Base-by-base conservation (phyloP, 2,329 filamentous ascomycete genomes). In the Parasarocladium wereldwijsianum region DNA sequence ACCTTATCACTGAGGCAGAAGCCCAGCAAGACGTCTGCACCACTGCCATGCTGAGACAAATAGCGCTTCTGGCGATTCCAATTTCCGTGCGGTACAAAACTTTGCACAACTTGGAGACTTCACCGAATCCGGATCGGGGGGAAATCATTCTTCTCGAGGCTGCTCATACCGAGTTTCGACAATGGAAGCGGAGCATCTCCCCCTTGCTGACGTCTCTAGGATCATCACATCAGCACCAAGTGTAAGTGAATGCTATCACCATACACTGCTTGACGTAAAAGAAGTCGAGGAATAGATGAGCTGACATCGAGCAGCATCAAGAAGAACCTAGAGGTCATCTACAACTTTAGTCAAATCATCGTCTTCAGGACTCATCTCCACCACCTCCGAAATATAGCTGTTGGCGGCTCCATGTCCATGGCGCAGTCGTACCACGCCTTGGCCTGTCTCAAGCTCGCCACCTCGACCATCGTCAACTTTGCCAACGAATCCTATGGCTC, bases 371-470 rank as follows among this genome's bases (percentile, higher is more conserved):
- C 32, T 10, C 32, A 34, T 18, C 28, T 34, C 11, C 32, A 34
- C 14, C 29, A 34, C 14, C 23, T 34, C n/a, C 27, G 32, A 4
- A 29, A 29, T 15, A 29, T 34, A 13, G 29, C 29, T 24, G 23
- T 27, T 12, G 32, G 32, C n/a, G 18, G 29, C 10, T 26, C 32
- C 5, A 27, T 34, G 17, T 34, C 32, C 14, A 29, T 31, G 22
- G 24, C 32, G 12, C 26, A 34, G 24, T 34, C 32, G 5, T 34
- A 34, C 27, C 29, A 34, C 13, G 32, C 32, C 7, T 24, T 34
- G 5, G 27, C 32, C 15, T 34, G 32, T 13, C 29, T 34, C 20
- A 34, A 34, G 18, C 23, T 31, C 13, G 32, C 32, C 5, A 31
- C 32, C 5, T 31, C 28, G 10, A 31, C 32, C 19, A 26, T 34